These are phyloP conservation scores for Cinnamomum chago DNA, from an alignment of 164 flowering plant genomes.

Conservation along the genomic window DNA sequence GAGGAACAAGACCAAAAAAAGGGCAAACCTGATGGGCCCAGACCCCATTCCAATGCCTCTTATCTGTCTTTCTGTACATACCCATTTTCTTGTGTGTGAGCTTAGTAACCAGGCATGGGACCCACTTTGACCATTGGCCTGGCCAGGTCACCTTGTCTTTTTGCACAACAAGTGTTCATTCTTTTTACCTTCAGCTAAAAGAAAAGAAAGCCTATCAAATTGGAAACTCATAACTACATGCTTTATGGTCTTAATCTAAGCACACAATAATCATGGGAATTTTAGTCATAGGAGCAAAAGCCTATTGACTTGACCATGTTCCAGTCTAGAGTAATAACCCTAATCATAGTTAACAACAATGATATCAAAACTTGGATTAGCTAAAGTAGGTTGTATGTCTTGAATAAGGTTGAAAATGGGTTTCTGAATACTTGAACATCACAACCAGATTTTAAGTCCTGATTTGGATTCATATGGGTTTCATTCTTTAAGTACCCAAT, in stretches of 20 bases:
- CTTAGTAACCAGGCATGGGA: background rate
- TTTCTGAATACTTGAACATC: too few relatives aligned
- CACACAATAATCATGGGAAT: background rate
- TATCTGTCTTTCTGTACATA: background rate
- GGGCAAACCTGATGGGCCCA: background rate
- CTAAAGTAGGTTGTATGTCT: background rate
- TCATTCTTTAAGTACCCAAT: too few relatives aligned
- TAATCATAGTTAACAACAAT: background rate
- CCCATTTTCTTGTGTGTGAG: background rate
- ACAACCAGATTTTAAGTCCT: too few relatives aligned
- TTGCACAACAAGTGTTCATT: too few relatives aligned
- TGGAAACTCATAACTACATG: background rate
- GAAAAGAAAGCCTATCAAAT: background rate
- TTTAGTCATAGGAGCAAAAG: too few relatives aligned
- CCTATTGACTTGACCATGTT: too few relatives aligned
- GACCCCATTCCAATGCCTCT: background rate
- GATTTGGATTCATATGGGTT: too few relatives aligned
- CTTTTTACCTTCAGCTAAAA: too few relatives aligned
- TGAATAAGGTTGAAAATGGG: too few relatives aligned
- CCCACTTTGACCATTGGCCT: constrained; percentile 8
- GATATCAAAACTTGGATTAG: background rate
- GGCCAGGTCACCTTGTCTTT: background rate
- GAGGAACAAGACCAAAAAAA: constrained; percentile 9
- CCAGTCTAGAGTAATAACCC: too few relatives aligned
- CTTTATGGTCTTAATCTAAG: background rate